phyloP scores from a whole-genome alignment of 2,329 filamentous ascomycete species.

The Tolypocladium nubicola region DNA sequence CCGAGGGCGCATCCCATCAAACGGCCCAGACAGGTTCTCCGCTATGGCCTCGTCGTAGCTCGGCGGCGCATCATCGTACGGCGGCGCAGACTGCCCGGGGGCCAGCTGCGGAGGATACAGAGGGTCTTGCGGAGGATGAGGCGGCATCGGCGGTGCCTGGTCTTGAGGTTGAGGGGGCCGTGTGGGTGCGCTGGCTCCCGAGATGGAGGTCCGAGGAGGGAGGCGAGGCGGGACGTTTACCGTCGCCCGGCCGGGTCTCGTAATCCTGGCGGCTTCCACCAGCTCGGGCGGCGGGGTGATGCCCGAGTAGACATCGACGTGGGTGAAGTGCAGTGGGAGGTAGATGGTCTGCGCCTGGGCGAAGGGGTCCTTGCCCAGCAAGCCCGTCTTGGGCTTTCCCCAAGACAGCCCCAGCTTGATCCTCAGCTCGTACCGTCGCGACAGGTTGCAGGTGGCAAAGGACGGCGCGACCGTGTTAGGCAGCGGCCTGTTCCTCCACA shows the following conservation, averaged over 20 bases:
- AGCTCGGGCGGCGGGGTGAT: constrained; percentile 72
- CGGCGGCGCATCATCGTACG: constrained; percentile 71
- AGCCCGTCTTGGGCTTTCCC: constrained; percentile 40
- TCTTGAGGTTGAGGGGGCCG: constrained; percentile 10
- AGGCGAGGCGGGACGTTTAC: constrained; percentile 21
- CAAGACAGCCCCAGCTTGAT: constrained; percentile 69
- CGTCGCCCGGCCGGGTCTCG: constrained; percentile 28
- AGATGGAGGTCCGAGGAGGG: constrained; percentile 22
- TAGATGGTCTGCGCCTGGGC: constrained; percentile 57
- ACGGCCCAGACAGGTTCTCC: constrained; percentile 57
- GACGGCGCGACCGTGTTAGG: constrained; percentile 81
- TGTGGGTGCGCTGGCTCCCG: constrained; percentile 9
- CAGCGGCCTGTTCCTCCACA: constrained; percentile 64
- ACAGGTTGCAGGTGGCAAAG: constrained; percentile 83
- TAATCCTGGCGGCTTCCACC: constrained; percentile 43
- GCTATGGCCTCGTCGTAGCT: constrained; percentile 93
- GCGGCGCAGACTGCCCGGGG: constrained; percentile 29
- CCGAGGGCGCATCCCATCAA: constrained; percentile 49
- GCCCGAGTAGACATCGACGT: constrained; percentile 74
- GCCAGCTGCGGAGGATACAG: constrained; percentile 48
- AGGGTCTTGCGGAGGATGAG: constrained; percentile 31
- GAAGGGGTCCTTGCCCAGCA: constrained; percentile 11
- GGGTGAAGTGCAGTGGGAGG: constrained; percentile 65
- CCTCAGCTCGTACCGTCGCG: constrained; percentile 73
- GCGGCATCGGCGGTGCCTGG: constrained; percentile 10